These are phyloP conservation scores for Phylloporus sp. DNA, from an alignment of 1,284 basidiomycete genomes.

Conservation along the genomic window DNA sequence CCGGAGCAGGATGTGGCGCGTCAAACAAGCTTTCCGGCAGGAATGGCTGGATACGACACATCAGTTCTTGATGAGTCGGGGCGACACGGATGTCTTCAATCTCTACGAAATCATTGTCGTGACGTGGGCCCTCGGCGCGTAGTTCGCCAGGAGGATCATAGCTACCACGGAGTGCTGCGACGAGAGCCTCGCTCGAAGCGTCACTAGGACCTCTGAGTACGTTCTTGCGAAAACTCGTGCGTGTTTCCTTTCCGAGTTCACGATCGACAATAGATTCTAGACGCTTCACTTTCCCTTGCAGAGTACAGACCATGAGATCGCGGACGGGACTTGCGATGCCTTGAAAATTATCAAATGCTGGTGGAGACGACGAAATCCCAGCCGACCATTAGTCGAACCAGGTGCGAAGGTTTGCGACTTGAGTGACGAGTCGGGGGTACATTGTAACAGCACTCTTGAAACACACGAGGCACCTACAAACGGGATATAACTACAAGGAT, in stretches of 20 bases:
- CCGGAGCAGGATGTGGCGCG: conserved; percentile 67
- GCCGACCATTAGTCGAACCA: conserved; percentile 59
- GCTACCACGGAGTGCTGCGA: conserved; percentile 48
- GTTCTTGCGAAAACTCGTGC: conserved; percentile 24
- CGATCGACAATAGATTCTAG: conserved; percentile 54
- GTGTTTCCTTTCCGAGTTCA: conserved; percentile 38
- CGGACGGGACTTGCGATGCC: conserved; percentile 35
- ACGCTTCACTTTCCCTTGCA: conserved; percentile 51
- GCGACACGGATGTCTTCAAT: conserved; percentile 63
- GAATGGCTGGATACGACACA: conserved; percentile 1
- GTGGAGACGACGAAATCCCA: conserved; percentile 46
- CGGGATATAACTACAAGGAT: not conserved
- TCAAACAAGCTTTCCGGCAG: conserved; percentile 46
- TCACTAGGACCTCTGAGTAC: not conserved
- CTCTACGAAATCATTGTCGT: conserved; percentile 69
- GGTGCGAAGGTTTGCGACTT: conserved; percentile 51
- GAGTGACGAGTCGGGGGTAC: conserved; percentile 52
- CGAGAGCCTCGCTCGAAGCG: conserved; percentile 40
- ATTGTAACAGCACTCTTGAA: conserved; percentile 62
- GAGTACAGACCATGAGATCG: conserved; percentile 47
- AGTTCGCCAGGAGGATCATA: conserved; percentile 65
- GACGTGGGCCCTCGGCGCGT: conserved; percentile 59
- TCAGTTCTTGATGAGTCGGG: conserved; percentile 6
- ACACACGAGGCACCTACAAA: conserved; percentile 60
- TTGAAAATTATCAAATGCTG: conserved; percentile 46